A percentile compares a stretch with the other conserved stretches of the same genome.
Conservation (phyloP, 1,139 yeast species). For the Saccharomyces uvarum region DNA sequence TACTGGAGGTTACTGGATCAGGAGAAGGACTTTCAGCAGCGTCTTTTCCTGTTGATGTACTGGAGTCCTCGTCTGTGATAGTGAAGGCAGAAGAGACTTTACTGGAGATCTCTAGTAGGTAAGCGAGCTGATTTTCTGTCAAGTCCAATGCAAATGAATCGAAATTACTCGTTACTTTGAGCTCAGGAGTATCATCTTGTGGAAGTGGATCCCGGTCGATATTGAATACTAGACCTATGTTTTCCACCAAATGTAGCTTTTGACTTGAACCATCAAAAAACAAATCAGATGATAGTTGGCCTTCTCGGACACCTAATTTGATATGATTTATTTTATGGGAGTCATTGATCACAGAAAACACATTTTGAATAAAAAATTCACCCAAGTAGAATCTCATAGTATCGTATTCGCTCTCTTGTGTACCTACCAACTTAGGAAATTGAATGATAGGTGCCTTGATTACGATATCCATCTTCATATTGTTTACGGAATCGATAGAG, state of each 20-base stretch:
- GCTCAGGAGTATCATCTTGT: slow-evolving; percentile 41
- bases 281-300: slow-evolving; percentile 56
- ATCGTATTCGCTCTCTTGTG: slow-evolving; percentile 44
- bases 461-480: slow-evolving; percentile 64
- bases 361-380: slow-evolving; percentile 66
- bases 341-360: slow-evolving; percentile 36
- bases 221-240: slow-evolving; percentile 57
- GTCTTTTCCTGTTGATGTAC: neutral
- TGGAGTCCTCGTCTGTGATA: neutral
- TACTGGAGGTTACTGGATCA: neutral
- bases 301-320: slow-evolving; percentile 63
- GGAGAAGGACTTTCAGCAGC: neutral
- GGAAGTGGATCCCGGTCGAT: slow-evolving; percentile 49
- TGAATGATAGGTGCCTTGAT: slow-evolving; percentile 77
- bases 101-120: slow-evolving; percentile 48
- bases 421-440: slow-evolving; percentile 55
- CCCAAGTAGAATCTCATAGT: slow-evolving; percentile 70
- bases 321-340: slow-evolving; percentile 42
- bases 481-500: slow-evolving; percentile 35
- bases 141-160: slow-evolving; percentile 60
- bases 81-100: slow-evolving; percentile 52
- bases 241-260: slow-evolving; percentile 56
- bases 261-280: slow-evolving; percentile 45
- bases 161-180: slow-evolving; percentile 51
- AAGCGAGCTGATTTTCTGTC: slow-evolving; percentile 70